Evolutionary conservation across 2,329 filamentous ascomycete species (phyloP), one percentile per base, ranked within the genome.

Genomic region (Ceratocystis harringtonii): DNA sequence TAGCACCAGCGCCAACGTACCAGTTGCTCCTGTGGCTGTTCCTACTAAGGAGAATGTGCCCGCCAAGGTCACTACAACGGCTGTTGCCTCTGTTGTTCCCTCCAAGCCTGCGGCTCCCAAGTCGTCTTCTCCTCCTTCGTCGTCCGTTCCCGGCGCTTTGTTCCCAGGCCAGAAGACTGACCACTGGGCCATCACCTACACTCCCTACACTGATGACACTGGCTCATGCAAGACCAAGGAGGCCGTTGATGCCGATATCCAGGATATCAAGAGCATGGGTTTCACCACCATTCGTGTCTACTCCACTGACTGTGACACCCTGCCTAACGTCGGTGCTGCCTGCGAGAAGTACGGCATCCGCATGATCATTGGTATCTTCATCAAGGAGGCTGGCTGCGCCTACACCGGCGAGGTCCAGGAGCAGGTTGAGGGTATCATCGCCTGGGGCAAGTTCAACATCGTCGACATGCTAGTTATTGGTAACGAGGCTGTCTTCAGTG

Each of bases 401-500:
- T 81, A 85, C 73, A 78, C 78, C 72, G 78, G 81, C 66, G 84
- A 82, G 65, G 85, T 90, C 70, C 78, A 85, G 73, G 77, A 83
- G 71, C 92, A 97, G 81, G 81, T 96, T 68, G 76, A 80, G 41
- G 83, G 84, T 68, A 88, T 96, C 75, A 79, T 83, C 75, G 71
- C 75, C 68, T 96, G 90, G 85, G 82, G 77, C 68, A 76, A 88
- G 75, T 95, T 87, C 85, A 81, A 85, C 68, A 74, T 89, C 62
- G 87, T 96, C 70, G 83, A 88, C 73, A 84, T 95, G 71, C 79
- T 95, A 69, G 87, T 94, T 41, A 83, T 95, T 70, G 92, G 90
- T 76, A 97, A 97, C 81, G 92, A 97, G 82, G 86, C 88, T 70
- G 78, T 96, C 75, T 88, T 89, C 80, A 85, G 88, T 78, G 81